Percentiles rank a stretch among this genome's conserved stretches.
phyloP scores from a whole-genome alignment of 1,284 basidiomycete genomes.

The Ustilago shanxiensis region DNA sequence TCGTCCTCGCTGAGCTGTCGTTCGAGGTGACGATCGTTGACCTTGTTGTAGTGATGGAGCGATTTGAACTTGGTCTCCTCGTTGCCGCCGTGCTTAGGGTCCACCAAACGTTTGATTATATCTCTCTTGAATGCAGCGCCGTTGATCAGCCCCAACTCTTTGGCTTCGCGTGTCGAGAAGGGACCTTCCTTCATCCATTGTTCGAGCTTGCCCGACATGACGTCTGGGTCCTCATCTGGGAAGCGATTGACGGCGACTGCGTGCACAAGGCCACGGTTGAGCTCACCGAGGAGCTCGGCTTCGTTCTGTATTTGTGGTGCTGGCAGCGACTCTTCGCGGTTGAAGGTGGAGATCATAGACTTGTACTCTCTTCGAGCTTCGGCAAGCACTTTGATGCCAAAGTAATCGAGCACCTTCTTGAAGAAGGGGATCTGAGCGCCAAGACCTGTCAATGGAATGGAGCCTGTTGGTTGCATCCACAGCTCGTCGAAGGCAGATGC shows the following conservation, averaged over 20 bases:
- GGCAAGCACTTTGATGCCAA: slow-evolving; percentile 71
- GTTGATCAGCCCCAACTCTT: slow-evolving; percentile 68
- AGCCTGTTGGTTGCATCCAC: slow-evolving; percentile 71
- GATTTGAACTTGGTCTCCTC: slow-evolving; percentile 59
- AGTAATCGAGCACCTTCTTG: slow-evolving; percentile 70
- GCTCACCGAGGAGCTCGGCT: slow-evolving; percentile 65
- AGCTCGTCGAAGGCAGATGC: slow-evolving; percentile 71
- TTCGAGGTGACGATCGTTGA: slow-evolving; percentile 48
- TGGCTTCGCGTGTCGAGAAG: slow-evolving; percentile 69
- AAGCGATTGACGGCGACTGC: slow-evolving; percentile 60
- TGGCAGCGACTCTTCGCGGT: slow-evolving; percentile 56
- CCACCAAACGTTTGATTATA: slow-evolving; percentile 56
- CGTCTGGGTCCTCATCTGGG: slow-evolving; percentile 44
- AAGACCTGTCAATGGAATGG: slow-evolving; percentile 71
- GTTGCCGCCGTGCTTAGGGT: slow-evolving; percentile 52
- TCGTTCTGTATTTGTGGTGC: slow-evolving; percentile 60
- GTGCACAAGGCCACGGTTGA: slow-evolving; percentile 58
- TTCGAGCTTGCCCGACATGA: slow-evolving; percentile 62
- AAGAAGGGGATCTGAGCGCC: slow-evolving; percentile 60
- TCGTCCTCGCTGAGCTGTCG: slow-evolving; percentile 60
- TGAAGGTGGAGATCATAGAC: slow-evolving; percentile 65
- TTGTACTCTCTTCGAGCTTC: slow-evolving; percentile 72
- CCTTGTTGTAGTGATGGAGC: slow-evolving; percentile 56
- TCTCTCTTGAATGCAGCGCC: slow-evolving; percentile 70
- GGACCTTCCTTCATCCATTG: slow-evolving; percentile 69